Evolutionary conservation across 2,329 filamentous ascomycete species (phyloP), one percentile per base, ranked within the genome.

Genomic region (Ceratocystis huliohia): DNA sequence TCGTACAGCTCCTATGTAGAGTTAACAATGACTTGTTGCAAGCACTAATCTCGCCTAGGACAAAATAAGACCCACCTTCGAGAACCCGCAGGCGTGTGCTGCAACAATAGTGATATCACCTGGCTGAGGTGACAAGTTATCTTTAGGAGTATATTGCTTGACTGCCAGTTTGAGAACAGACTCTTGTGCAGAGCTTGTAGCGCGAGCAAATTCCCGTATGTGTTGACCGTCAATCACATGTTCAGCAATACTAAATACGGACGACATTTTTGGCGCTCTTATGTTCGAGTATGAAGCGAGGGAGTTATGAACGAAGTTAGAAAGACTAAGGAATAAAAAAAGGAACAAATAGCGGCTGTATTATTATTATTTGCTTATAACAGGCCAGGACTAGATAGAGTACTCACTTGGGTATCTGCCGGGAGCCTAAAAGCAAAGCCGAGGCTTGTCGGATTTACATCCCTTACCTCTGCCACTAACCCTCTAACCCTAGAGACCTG

Each of bases 21-120:
- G 20, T 45, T 22, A 46, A 37, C 17, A 15, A 22, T 15, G 33
- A 5, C 15, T 13, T 15, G n/a, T n/a, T 4, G n/a, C 15, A 62
- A 6, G 28, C 17, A 30, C 10, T 48, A 53, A 63, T 28, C 20
- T n/a, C 10, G 25, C 28, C 25, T 28, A 13, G 56, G 15, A 30
- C 20, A 10, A 41, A 2, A 33, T 17, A 30, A 15, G 45, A 61
- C 48, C 25, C 53, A 89, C 89, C 81, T 96, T 97, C 10, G 90
- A 88, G 70, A 96, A 96, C 10, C 88, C 93, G 77, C 96, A 96
- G 63, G 91, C 93, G 76, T 96, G 92, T 3, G 88, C 87, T 10
- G 83, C 91, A 66, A 97, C 85, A 67, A 97, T 86, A 22, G 91
- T 96, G 7, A 96, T 78, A 74, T 94, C 89, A 44, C 89, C 89